Evolutionary conservation across 2,329 filamentous ascomycete species (phyloP), one percentile per base, ranked within the genome.

Genomic region (Elsinoe batatas): DNA sequence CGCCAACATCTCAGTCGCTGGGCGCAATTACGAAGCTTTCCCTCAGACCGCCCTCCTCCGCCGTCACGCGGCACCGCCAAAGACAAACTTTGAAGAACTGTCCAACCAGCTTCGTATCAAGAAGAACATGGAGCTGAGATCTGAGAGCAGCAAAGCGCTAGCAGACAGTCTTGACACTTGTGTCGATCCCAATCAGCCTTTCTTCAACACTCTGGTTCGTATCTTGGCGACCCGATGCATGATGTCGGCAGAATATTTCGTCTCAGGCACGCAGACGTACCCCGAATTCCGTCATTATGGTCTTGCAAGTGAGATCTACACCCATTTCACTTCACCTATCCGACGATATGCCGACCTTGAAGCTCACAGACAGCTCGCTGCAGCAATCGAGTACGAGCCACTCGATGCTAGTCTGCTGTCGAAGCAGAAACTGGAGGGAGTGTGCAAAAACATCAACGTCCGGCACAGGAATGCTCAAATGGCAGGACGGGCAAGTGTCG

Each of bases 221-320:
- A 95, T 98, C 72, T 87, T 98, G 76, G 93, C 93, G 8, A 98
- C 93, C 7, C 85, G 93, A 18, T 98, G 93, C 79, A 98, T 98
- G 93, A 95, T 95, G 78, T 93, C 89, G 54, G 93, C 93, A 59
- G 93, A 98, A 72, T 98, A 98, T 74, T 98, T 98, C 73, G 93
- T 88, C 73, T 88, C 91, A 0, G 93, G 93, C 58, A 91, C 90
- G 5, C 90, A 96, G 69, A 83, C 91, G 0, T 91, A 93, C 69
- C 86, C 89, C 0, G 93, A 97, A 68, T 98, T 95, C 79, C 83
- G 89, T 53, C 94, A 98, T 74, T 98, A 98, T 71, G 93, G 93
- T 62, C 83, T 98, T 35, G 94, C 94, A 0, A 90, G 87, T 3
- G 88, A 94, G 65, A 98, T 98, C 68, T 98, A 98, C 75, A 98